phyloP scores from a whole-genome alignment of 2,329 filamentous ascomycete species.

The Cladosporium sp. region DNA sequence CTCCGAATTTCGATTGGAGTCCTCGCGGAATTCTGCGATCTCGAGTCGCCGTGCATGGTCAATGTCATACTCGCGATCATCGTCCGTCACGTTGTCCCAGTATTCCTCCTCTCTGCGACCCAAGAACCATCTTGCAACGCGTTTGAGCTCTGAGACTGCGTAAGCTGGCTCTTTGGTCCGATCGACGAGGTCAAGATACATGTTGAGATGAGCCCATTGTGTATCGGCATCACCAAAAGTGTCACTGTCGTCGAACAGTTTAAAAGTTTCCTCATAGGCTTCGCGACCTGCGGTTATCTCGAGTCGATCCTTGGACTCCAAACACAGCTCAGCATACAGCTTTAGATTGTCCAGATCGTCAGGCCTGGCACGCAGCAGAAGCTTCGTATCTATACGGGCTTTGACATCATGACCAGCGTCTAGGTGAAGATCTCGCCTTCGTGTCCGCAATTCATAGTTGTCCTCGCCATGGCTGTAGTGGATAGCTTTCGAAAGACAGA shows the following conservation, averaged over 20 bases:
- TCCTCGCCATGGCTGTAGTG: constrained; percentile 42
- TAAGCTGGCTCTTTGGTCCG: constrained; percentile 62
- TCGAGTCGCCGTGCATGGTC: constrained; percentile 65
- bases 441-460: constrained; percentile 54
- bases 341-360: constrained; percentile 56
- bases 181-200: constrained; percentile 79
- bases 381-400: constrained; percentile 54
- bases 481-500: constrained; percentile 57
- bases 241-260: constrained; percentile 43
- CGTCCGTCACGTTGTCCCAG: constrained; percentile 65
- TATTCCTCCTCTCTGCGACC: constrained; percentile 70
- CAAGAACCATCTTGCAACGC: constrained; percentile 77
- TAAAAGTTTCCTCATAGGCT: constrained; percentile 54
- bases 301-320: constrained; percentile 24
- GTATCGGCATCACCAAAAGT: constrained; percentile 43
- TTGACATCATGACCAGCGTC: constrained; percentile 49
- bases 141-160: constrained; percentile 69
- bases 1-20: constrained; percentile 48
- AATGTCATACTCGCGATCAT: constrained; percentile 86
- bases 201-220: constrained; percentile 80
- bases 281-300: constrained; percentile 33
- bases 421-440: constrained; percentile 57
- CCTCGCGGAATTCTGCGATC: constrained; percentile 61
- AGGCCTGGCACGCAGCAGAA: constrained; percentile 55
- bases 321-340: constrained; percentile 57